Base-by-base conservation (phyloP, 2,329 filamentous ascomycete genomes). In the Trichoderma brevicompactum region DNA sequence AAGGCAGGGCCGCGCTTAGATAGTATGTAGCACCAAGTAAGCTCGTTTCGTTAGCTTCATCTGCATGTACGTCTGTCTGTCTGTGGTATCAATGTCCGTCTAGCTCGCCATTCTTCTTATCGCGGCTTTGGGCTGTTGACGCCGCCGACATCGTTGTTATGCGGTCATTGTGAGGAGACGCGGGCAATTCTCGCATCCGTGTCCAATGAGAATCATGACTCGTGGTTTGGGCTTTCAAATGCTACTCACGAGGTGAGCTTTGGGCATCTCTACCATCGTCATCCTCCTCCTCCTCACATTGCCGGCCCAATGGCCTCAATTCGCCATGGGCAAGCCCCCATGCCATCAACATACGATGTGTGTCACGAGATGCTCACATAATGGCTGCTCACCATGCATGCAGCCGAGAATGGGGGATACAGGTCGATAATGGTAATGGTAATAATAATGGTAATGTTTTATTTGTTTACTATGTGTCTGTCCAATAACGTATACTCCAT, bases 271-370 rank as follows among this genome's bases (percentile, higher is more conserved):
- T 19, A 49, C 7, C 40, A n/a, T 5, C 36, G 8, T 38, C 28
- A 6, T 17, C 28, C 12, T 28, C 15, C 15, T 44, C 44, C 10
- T 49, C 46, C n/a, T 41, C 28, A 9, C 32, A 34, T 23, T 34
- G 48, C 38, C 48, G 28, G 38, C 38, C n/a, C 38, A 44, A 52
- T 23, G 23, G 46, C n/a, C 15, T 44, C 36, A 17, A 13, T 34
- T 43, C 23, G n/a, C 19, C 23, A 34, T 12, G 5, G 4, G 23
- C 19, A 48, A 48, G 17, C 17, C 48, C 40, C 49, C 48, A 46
- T 62, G 40, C 40, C 46, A n/a, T 44, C 59, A 62, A 28, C 59
- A 54, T 62, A 44, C 17, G 40, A 62, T 44, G 17, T 28, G 36
- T 15, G 40, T 62, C 59, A 62, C 59, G 59, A 62, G 59, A 54